Conservation (phyloP, 2,329 filamentous ascomycete species). For the Didymella sp. region DNA sequence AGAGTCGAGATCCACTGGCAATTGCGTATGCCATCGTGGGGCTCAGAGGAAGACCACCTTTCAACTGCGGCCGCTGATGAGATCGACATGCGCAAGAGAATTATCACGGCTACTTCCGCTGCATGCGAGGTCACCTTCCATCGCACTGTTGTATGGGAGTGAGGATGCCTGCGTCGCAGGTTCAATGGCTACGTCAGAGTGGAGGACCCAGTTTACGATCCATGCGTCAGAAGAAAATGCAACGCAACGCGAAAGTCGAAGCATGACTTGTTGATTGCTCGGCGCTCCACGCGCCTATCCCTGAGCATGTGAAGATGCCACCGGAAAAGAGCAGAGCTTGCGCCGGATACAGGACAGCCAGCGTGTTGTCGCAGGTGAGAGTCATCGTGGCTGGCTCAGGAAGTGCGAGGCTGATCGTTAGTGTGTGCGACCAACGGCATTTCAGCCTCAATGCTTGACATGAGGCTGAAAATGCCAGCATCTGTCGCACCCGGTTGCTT, state of each 20-base stretch:
- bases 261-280: neutral
- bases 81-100: neutral
- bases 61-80: constrained; percentile 6
- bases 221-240: neutral
- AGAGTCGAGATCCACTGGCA: constrained; percentile 6
- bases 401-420: constrained; percentile 2
- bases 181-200: neutral
- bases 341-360: neutral
- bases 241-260: neutral
- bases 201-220: neutral
- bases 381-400: neutral
- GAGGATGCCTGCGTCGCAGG: neutral
- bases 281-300: neutral
- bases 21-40: constrained; percentile 7
- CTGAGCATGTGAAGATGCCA: constrained; percentile 7
- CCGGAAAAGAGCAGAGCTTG: neutral
- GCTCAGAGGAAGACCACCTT: constrained; percentile 7
- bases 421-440: neutral
- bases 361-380: neutral
- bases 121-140: constrained; percentile 6
- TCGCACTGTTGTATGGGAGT: constrained; percentile 1
- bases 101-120: neutral
- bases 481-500: constrained; percentile 1
- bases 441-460: constrained; percentile 6
- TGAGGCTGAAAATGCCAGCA: constrained; percentile 5